Conservation (phyloP, 495 filamentous ascomycete species). For the Chaetomium cochliodes region DNA sequence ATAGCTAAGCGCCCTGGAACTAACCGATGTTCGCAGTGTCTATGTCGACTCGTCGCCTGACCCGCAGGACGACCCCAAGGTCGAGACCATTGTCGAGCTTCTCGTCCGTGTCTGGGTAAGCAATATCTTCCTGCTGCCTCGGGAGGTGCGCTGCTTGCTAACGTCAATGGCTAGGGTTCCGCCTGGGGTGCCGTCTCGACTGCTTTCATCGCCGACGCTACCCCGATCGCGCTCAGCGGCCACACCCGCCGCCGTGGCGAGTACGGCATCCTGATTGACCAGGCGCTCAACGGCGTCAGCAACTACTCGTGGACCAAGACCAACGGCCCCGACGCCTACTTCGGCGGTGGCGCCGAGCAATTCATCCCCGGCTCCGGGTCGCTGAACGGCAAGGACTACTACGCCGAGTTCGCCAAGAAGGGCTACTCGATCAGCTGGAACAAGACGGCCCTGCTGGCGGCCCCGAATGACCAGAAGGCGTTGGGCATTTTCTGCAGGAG, state of each 20-base stretch:
- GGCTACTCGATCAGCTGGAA: slow-evolving; percentile 65
- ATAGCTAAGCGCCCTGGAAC: neutral
- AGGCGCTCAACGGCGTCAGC: slow-evolving; percentile 55
- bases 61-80: slow-evolving; percentile 70
- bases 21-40: slow-evolving; percentile 41
- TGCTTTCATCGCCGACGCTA: slow-evolving; percentile 70
- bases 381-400: slow-evolving; percentile 62
- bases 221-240: slow-evolving; percentile 64
- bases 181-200: slow-evolving; percentile 60
- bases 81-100: slow-evolving; percentile 73
- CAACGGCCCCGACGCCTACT: slow-evolving; percentile 67
- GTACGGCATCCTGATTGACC: slow-evolving; percentile 63
- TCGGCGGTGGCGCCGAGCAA: slow-evolving; percentile 71
- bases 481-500: slow-evolving; percentile 67
- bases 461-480: slow-evolving; percentile 53
- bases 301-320: slow-evolving; percentile 69
- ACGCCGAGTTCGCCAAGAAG: slow-evolving; percentile 60
- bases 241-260: slow-evolving; percentile 62
- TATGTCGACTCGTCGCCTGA: slow-evolving; percentile 66
- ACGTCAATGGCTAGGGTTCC: slow-evolving; percentile 35
- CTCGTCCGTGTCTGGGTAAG: slow-evolving; percentile 60
- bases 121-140: slow-evolving; percentile 14
- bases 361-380: slow-evolving; percentile 58
- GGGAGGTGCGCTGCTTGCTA: neutral
- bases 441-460: slow-evolving; percentile 59